Percentiles rank a stretch among this genome's conserved stretches.
phyloP scores from a whole-genome alignment of 2,329 filamentous ascomycete genomes.

The Lecanosticta acicola region DNA sequence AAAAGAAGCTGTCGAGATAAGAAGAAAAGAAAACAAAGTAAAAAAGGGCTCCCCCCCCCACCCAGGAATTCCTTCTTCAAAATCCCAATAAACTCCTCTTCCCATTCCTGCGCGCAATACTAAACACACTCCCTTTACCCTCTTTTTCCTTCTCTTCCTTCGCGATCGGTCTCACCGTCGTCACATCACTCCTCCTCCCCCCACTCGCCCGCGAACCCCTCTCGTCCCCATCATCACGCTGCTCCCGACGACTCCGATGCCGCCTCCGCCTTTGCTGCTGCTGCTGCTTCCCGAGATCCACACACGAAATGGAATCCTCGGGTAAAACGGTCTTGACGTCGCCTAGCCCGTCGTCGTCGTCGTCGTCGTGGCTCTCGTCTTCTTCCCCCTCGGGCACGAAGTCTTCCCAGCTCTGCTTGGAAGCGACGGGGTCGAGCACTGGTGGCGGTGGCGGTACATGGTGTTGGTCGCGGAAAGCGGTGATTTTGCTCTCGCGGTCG shows the following conservation, averaged over 20 bases:
- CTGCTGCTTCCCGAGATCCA: constrained; percentile 14
- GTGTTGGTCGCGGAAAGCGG: background rate
- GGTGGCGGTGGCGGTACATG: background rate
- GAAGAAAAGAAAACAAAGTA: too few species aligned
- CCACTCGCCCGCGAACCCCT: constrained; percentile 22
- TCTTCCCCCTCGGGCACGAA: too few species aligned
- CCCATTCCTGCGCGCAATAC: constrained; percentile 2
- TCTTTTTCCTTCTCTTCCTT: background rate
- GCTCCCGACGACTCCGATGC: constrained; percentile 10
- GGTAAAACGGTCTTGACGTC: constrained; percentile 44
- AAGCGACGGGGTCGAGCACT: constrained; percentile 3
- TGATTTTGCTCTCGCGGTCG: too few species aligned
- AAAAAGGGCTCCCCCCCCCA: too few species aligned
- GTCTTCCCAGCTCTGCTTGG: constrained; percentile 19
- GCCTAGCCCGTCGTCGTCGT: constrained; percentile 35
- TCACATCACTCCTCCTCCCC: constrained; percentile 24
- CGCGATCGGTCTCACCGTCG: constrained; percentile 9
- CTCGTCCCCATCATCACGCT: constrained; percentile 11
- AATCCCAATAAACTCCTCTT: constrained; percentile 11
- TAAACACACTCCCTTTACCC: background rate
- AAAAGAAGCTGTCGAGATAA: too few species aligned
- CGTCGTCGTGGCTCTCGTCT: constrained; percentile 13
- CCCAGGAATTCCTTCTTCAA: too few species aligned
- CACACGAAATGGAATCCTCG: constrained; percentile 45
- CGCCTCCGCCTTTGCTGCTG: constrained; percentile 8